These are phyloP conservation scores for Paraleonurus japonicus DNA, from an alignment of 257 asterid species.

Conservation along the genomic window DNA sequence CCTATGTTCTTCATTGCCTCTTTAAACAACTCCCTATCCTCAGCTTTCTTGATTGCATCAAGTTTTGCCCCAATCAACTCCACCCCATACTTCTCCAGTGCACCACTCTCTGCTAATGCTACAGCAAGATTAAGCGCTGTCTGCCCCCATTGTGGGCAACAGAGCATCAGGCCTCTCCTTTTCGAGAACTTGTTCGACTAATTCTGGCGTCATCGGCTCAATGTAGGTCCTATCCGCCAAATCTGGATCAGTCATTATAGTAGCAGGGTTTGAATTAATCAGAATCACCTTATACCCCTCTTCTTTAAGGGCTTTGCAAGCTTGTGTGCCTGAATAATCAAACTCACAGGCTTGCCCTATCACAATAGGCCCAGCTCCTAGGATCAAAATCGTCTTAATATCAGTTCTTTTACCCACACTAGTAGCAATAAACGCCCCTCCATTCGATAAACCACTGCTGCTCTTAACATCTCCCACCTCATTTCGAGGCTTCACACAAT, in stretches of 20 bases:
- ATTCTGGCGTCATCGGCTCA: constrained; percentile 95
- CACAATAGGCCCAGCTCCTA: constrained; percentile 98
- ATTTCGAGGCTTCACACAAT: constrained; percentile 33
- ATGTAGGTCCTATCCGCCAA: constrained; percentile 91
- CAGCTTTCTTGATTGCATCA: constrained; percentile 93
- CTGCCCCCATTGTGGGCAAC: constrained; percentile 98
- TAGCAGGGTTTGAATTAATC: constrained; percentile 94
- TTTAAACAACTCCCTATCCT: constrained; percentile 93
- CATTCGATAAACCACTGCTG: constrained; percentile 23
- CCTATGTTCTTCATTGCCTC: constrained; percentile 92
- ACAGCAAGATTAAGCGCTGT: constrained; percentile 96
- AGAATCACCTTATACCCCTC: constrained; percentile 94
- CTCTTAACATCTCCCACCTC: constrained; percentile 33
- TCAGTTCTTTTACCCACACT: constrained; percentile 73
- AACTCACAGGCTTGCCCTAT: constrained; percentile 98
- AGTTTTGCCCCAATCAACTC: constrained; percentile 97
- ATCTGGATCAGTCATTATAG: constrained; percentile 96
- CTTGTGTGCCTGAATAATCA: constrained; percentile 98
- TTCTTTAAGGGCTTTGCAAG: constrained; percentile 95
- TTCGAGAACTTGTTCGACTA: constrained; percentile 91
- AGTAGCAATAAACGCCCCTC: constrained; percentile 26
- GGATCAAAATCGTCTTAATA: constrained; percentile 82
- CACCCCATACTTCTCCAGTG: constrained; percentile 89
- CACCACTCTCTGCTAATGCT: constrained; percentile 91
- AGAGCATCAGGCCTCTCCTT: constrained; percentile 96